Base-by-base conservation (phyloP, 164 flowering plant genomes). In the Vitis labrusca region DNA sequence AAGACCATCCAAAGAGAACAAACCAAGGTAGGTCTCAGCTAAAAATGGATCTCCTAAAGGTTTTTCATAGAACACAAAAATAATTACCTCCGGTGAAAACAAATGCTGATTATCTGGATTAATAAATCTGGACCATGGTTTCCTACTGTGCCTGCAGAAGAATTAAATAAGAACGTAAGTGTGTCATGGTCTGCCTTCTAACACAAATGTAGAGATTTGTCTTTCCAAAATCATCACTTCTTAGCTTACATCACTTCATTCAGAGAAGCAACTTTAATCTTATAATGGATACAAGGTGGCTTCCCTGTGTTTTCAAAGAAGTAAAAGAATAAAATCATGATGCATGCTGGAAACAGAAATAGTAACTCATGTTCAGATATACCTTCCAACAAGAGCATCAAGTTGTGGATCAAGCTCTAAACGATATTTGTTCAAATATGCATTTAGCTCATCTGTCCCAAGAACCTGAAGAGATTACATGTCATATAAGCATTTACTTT, bases 371-470 rank as follows among this genome's bases (percentile, higher is more conserved):
- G 13, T 27, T 37, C 13, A 56, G 58, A 11, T 14, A 60, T 73
- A 90, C 97, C 97, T 92, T 76, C 97, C 97, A 75, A 92, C 93
- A 72, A 92, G 91, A 72, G 95, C 93, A 47, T 83, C 92, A 66
- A 89, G 92, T 66, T 88, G 89, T 7, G 94, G 91, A 74, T 88
- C 92, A 63, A 88, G 85, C 71, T 85, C 91, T 23, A 90, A 57
- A 13, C 72, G 89, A 73, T 90, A 90, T 32, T 90, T 86, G 71
- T 79, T 84, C 79, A 90, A 73, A 71, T 90, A 88, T 50, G 87
- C 87, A 83, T 85, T 85, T 64, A 90, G 73, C 71, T 85, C 92
- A 79, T 88, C 92, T 13, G 94, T 89, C 44, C 94, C 94, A 61
- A 89, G 88, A 50, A 89, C 94, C 94, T 89, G 84, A 51, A 77